These are phyloP conservation scores for Hortaea sp. DNA, from an alignment of 2,329 filamentous ascomycete species.

Conservation along the genomic window DNA sequence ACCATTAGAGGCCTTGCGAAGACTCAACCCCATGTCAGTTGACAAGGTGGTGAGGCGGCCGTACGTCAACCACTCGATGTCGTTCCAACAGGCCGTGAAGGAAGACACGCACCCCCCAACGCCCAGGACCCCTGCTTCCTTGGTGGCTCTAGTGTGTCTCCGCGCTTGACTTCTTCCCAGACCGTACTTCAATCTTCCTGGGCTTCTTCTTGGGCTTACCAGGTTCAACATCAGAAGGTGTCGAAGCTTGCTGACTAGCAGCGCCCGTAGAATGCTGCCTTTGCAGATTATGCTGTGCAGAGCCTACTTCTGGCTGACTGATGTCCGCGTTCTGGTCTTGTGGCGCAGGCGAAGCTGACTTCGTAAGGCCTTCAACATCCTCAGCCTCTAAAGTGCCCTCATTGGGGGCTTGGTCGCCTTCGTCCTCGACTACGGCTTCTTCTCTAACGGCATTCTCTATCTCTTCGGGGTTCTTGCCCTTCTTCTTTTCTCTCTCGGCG, in stretches of 20 bases:
- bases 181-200: constrained; percentile 7
- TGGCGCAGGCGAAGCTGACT: background rate
- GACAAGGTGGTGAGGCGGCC: no score
- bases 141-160: background rate
- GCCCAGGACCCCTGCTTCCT: no score
- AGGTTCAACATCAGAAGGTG: background rate
- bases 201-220: constrained; percentile 6
- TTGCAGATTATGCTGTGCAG: constrained; percentile 2
- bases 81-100: no score
- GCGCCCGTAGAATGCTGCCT: constrained; percentile 2
- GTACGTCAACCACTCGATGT: no score
- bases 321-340: background rate
- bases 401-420: background rate
- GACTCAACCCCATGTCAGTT: no score
- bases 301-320: constrained; percentile 2
- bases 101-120: no score
- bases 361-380: background rate
- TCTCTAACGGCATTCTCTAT: constrained; percentile 4
- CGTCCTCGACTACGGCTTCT: constrained; percentile 4
- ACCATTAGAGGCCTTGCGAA: no score
- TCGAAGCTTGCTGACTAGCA: background rate
- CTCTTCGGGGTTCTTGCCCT: constrained; percentile 11
- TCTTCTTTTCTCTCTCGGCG: constrained; percentile 15
- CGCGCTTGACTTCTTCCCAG: background rate
- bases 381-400: background rate